Evolutionary conservation across 805 yeast genomes (phyloP), one percentile per base, ranked within the genome.

Genomic region (Hanseniaspora singularis): DNA sequence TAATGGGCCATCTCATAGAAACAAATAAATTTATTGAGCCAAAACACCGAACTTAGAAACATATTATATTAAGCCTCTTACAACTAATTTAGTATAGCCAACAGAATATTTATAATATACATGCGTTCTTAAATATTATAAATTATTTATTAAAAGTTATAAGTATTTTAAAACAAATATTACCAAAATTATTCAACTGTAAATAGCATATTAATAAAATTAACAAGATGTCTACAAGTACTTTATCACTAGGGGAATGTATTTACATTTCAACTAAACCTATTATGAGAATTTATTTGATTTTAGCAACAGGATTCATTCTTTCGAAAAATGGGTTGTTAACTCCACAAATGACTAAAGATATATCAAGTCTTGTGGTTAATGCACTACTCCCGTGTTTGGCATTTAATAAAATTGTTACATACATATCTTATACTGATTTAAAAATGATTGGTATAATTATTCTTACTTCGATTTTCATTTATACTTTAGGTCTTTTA

Each of bases 191-290:
- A n/a, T n/a, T n/a, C n/a, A n/a, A n/a, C n/a, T n/a, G n/a, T n/a
- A n/a, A n/a, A n/a, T n/a, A n/a, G n/a, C n/a, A 36, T n/a, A 23
- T n/a, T 11, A 36, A 15, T 10, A 40, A 22, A 12, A 16, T n/a
- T n/a, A 11, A 11, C 23, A 36, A 2, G 19, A 40, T 32, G 40
- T 4, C 37, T 16, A 22, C 36, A 28, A 30, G 4, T 32, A 30
- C 31, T 3, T 43, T 61, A 20, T 52, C 51, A 23, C 54, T 79
- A 27, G 89, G 92, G 15, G 69, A 70, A 33, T 76, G 84, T 31
- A 79, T 86, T 5, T 85, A 81, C 64, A 72, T 84, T 20, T 76
- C 94, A 0, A 79, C 81, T 48, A 85, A 84, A 65, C 95, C 95
- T n/a, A 79, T 85, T 49, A 70, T 84, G 63, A 86, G 86, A 62